Evolutionary conservation across 75 land plant genomes (phyloP).

Genomic region (Cupressus sempervirens): DNA sequence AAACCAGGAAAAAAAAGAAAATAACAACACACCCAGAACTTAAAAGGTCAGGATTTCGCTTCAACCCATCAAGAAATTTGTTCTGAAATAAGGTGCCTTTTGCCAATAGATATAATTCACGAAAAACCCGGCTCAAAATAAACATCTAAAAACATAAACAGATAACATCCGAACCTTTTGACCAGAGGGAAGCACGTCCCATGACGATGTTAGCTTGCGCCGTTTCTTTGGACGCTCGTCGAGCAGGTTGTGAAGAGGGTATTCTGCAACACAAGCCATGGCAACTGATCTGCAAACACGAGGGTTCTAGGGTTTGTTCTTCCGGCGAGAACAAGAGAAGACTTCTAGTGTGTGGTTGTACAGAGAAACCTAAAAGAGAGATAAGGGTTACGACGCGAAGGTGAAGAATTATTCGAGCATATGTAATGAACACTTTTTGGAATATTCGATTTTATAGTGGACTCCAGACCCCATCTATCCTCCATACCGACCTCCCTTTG

Average conservation of each 20-base stretch:
- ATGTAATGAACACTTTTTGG: no score
- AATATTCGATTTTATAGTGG: background rate
- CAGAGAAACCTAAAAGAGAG: no score
- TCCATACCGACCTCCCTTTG: background rate
- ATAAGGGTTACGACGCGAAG: no score
- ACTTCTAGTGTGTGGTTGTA: background rate
- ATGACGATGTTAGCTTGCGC: background rate
- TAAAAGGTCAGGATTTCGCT: no score
- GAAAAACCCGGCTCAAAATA: background rate
- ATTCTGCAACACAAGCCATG: constrained; percentile 12
- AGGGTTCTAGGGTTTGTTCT: background rate
- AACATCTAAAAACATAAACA: background rate
- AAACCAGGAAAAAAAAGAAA: no score
- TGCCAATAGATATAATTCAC: background rate
- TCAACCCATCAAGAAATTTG: background rate
- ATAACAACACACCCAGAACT: no score
- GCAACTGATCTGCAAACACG: background rate
- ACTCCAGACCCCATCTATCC: background rate
- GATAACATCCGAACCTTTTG: background rate
- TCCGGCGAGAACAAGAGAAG: background rate
- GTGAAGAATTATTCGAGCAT: no score
- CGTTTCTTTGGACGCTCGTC: background rate
- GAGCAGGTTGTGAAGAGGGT: background rate
- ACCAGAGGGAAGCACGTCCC: constrained; percentile 11
- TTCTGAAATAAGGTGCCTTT: background rate